Conservation (phyloP, 495 filamentous ascomycete genomes). For the Xylaria acuta region DNA sequence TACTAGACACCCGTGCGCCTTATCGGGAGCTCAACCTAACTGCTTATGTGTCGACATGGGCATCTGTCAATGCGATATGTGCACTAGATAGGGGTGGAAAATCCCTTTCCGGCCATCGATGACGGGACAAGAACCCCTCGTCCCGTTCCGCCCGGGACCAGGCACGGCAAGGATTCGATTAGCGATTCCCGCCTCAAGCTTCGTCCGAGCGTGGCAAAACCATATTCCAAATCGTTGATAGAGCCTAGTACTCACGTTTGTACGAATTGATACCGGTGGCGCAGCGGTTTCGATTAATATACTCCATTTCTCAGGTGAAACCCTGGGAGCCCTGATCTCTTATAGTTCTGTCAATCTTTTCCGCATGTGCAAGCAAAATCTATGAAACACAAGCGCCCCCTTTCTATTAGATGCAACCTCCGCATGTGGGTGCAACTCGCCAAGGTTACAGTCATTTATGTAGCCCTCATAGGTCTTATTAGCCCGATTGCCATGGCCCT, state of each 20-base stretch:
- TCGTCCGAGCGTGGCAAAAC: background rate
- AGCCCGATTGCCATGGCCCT: constrained; percentile 2
- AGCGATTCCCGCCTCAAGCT: constrained; percentile 4
- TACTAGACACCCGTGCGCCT: constrained; percentile 19
- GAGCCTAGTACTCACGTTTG: background rate
- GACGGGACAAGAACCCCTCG: constrained; percentile 11
- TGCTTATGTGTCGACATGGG: constrained; percentile 5
- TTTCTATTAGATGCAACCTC: constrained; percentile 15
- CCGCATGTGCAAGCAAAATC: constrained; percentile 7
- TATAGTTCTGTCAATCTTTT: constrained; percentile 9
- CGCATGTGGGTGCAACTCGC: background rate
- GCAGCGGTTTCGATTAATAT: background rate
- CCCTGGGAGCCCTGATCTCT: background rate
- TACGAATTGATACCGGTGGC: background rate
- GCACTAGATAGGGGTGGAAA: constrained; percentile 5
- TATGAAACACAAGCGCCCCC: constrained; percentile 8
- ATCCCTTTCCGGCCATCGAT: constrained; percentile 17
- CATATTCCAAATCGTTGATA: background rate
- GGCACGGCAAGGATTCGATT: constrained; percentile 9
- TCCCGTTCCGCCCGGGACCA: constrained; percentile 24
- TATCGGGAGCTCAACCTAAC: background rate
- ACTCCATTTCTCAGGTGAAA: constrained; percentile 6
- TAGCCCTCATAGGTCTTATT: constrained; percentile 3
- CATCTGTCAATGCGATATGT: constrained; percentile 6
- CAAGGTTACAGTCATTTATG: constrained; percentile 11